Evolutionary conservation across 306 rosid species (phyloP), one percentile per base, ranked within the genome.

Genomic region (Cicer arietinum): DNA sequence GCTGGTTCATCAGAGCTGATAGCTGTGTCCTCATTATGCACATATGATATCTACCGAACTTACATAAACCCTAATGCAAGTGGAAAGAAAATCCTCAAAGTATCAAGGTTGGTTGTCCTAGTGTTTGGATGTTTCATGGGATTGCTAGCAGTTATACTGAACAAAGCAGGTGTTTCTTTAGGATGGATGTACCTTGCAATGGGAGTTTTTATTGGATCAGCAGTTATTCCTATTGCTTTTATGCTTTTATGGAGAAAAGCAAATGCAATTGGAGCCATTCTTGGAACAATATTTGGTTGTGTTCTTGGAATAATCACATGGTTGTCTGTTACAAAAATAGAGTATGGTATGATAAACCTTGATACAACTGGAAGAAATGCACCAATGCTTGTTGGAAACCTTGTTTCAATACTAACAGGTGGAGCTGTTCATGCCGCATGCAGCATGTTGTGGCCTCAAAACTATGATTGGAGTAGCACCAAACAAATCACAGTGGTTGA

Each of bases 131-230:
- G 96, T 75, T 79, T 93, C 76, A 91, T 93, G 98, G 98, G 98
- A 16, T 46, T 89, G 47, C 70, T 91, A 11, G 96, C 98, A 39
- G 95, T 91, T 40, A 81, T 87, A 62, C 88, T 93, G 45, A 93
- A 93, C 87, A 89, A 85, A 84, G 96, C 86, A 41, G 96, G 88
- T 78, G 92, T 93, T 69, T 91, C 98, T 17, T 83, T 93, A 46
- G 92, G 97, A 69, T 93, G 96, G 98, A 93, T 93, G 97, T 93
- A 93, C 79, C 88, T 93, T 47, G 97, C 96, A 70, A 93, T 70
- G 96, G 98, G 98, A 80, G 92, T 93, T 72, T 54, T 91, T 16
- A 91, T 93, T 35, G 98, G 98, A 16, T 91, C 98, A 61, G 98
- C 97, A 39, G 98, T 93, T 81, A 52, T 89, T 78, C 98, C 98